A percentile compares a stretch with the other conserved stretches of the same genome.
Conservation (phyloP, 805 yeast species). For the Candida multigemmis region DNA sequence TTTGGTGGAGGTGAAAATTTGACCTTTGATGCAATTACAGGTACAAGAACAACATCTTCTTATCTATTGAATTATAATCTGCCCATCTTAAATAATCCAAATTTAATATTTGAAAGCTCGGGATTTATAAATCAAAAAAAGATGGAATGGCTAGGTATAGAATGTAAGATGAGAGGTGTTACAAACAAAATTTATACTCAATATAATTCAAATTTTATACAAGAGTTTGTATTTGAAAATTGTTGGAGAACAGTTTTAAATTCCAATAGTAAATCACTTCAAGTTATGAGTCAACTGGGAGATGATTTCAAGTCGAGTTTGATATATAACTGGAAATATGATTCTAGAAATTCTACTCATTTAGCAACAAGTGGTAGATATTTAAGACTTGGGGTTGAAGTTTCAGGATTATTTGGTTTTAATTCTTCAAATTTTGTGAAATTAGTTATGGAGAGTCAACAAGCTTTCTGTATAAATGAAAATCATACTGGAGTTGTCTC, state of each 20-base stretch:
- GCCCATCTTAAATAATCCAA: constrained; percentile 36
- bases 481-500: constrained; percentile 15
- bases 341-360: constrained; percentile 33
- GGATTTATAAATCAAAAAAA: constrained; percentile 34
- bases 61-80: constrained; percentile 38
- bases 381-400: constrained; percentile 27
- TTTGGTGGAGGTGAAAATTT: constrained; percentile 51
- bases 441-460: constrained; percentile 28
- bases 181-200: constrained; percentile 32
- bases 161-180: constrained; percentile 34
- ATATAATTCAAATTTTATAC: constrained; percentile 5
- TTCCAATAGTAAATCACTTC: constrained; percentile 16
- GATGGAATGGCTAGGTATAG: constrained; percentile 41
- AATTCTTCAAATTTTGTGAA: constrained; percentile 31
- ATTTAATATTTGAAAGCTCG: constrained; percentile 28
- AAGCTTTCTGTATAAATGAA: constrained; percentile 13
- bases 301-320: constrained; percentile 36
- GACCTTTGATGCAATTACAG: constrained; percentile 42
- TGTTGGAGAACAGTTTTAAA: constrained; percentile 27
- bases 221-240: constrained; percentile 39
- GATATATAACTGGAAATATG: constrained; percentile 30
- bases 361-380: constrained; percentile 35
- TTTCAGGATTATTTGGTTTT: constrained; percentile 18
- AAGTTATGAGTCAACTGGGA: constrained; percentile 33
- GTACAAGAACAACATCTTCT: constrained; percentile 41